Conservation (phyloP, 805 yeast genomes). For the Candida germanica region DNA sequence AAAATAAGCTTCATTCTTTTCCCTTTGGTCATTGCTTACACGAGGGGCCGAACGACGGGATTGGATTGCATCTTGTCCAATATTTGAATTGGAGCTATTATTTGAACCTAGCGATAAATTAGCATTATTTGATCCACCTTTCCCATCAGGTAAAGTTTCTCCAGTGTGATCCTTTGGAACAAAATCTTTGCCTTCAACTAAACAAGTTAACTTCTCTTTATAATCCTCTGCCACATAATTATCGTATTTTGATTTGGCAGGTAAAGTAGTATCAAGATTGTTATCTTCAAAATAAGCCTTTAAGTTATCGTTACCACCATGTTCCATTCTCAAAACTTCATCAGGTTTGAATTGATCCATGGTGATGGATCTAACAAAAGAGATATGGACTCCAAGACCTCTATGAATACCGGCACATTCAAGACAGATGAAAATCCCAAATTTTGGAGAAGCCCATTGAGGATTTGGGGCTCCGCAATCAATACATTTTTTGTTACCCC, state of each 20-base stretch:
- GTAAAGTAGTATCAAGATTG: slow-evolving; percentile 63
- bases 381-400: slow-evolving; percentile 94
- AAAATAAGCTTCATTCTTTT: slow-evolving; percentile 78
- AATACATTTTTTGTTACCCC: slow-evolving; percentile 75
- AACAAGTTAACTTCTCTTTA: slow-evolving; percentile 73
- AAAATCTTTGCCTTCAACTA: slow-evolving; percentile 70
- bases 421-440: slow-evolving; percentile 93
- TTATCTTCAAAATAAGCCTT: slow-evolving; percentile 63
- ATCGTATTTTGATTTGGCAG: slow-evolving; percentile 75
- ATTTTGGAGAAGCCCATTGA: slow-evolving; percentile 99
- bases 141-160: slow-evolving; percentile 34
- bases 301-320: slow-evolving; percentile 86
- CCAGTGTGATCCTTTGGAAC: slow-evolving; percentile 59
- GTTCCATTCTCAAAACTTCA: slow-evolving; percentile 85
- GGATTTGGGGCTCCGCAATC: slow-evolving; percentile 96
- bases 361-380: slow-evolving; percentile 93
- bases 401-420: slow-evolving; percentile 98
- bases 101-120: slow-evolving; percentile 1
- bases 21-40: slow-evolving; percentile 38
- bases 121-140: slow-evolving; percentile 1
- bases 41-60: slow-evolving; percentile 44
- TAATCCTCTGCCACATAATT: slow-evolving; percentile 94
- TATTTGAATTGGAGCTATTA: slow-evolving; percentile 7
- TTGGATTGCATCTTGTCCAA: slow-evolving; percentile 25
- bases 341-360: slow-evolving; percentile 98